Evolutionary conservation across 2,329 filamentous ascomycete species (phyloP), one percentile per base, ranked within the genome.

Genomic region (Aspergillus sergii): DNA sequence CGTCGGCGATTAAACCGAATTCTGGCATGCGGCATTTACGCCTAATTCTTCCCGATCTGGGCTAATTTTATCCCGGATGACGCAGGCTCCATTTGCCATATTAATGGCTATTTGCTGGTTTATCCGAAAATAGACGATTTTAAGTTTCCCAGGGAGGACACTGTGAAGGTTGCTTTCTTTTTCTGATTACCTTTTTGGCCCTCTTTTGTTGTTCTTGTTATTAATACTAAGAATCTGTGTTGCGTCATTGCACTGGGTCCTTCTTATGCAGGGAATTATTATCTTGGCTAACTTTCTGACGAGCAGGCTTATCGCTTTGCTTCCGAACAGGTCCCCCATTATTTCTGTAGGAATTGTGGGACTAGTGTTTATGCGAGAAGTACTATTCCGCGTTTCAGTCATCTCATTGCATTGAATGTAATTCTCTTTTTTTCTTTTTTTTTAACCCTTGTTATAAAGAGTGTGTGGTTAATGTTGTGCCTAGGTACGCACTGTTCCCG

Each of bases 261-360:
- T 36, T 16, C 6, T 36, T 36, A 36, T 36, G 34, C 34, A 36
- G 34, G 34, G 34, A 7, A 36, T 36, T 36, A 34, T 34, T 11
- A 36, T 36, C 34, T 16, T 16, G 34, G 16, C 34, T 36, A 36
- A 36, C 5, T 36, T 36, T n/a, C 16, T 19, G 19, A n/a, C 7
- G 6, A 28, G 34, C 39, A 71, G 69, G 67, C 62, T 30, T 76
- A 76, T 50, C 69, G 58, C 16, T 76, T 74, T 56, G 71, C 67
- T 8, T 62, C 69, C 2, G 65, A 71, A 41, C 65, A 62, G 12
- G 70, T 71, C 30, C 70, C 68, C 2, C 73, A 76, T 50, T 71
- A 68, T 7, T 76, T 76, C 55, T 76, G 75, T 64, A 60, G 63
- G 7, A 71, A 65, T 9, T 76, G 75, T 46, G 75, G 75, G 3